Evolutionary conservation across 345 rosid genomes (phyloP).

Genomic region (Pistacia vera): DNA sequence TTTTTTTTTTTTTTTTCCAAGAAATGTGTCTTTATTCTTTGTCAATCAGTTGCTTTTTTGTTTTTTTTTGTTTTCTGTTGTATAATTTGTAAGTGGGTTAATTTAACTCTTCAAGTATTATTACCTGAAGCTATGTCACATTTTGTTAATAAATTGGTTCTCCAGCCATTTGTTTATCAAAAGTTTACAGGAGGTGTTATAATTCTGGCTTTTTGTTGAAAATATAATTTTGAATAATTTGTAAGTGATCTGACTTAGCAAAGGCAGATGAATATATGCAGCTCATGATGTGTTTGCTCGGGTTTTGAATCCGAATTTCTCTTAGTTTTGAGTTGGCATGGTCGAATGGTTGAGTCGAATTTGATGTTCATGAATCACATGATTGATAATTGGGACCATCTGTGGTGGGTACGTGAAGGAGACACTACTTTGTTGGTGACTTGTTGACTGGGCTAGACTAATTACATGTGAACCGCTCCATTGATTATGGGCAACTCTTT

Average conservation of each 20-base stretch:
- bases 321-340: slow-evolving; percentile 20
- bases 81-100: neutral
- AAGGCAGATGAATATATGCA: neutral
- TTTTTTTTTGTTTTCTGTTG: too few relatives aligned
- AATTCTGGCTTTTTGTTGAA: neutral
- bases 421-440: slow-evolving; percentile 24
- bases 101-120: slow-evolving; percentile 4
- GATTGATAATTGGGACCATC: slow-evolving; percentile 24
- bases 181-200: neutral
- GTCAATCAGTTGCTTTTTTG: neutral
- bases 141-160: neutral
- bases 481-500: neutral
- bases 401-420: slow-evolving; percentile 13
- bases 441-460: neutral
- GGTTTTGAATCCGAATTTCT: slow-evolving; percentile 9
- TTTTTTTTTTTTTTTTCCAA: neutral
- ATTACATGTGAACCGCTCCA: neutral
- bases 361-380: slow-evolving; percentile 15
- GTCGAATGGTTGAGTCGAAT: slow-evolving; percentile 9
- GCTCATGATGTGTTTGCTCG: neutral
- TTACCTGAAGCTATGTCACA: neutral
- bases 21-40: slow-evolving; percentile 5
- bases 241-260: neutral
- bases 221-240: neutral
- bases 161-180: neutral